phyloP scores from a whole-genome alignment of 495 filamentous ascomycete species.

The Viridothelium virens region DNA sequence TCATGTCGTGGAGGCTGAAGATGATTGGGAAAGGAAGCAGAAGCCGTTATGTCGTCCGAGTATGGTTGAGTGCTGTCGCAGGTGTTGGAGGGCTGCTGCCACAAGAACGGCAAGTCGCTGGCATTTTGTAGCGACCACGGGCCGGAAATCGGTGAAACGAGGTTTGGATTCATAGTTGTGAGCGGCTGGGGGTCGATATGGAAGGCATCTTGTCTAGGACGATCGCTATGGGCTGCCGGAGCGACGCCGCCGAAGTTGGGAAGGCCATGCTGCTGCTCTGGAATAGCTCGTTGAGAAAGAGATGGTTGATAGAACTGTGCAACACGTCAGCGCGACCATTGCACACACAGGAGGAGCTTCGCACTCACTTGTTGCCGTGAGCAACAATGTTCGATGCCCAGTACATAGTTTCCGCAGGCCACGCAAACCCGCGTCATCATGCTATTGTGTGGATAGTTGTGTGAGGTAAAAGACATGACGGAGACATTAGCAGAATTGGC shows the following conservation, averaged over 20 bases:
- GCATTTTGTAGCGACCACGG: not conserved
- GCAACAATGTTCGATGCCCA: not conserved
- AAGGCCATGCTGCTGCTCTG: not conserved
- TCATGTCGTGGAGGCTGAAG: not conserved
- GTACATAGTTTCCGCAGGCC: not conserved
- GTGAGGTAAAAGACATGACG: not conserved
- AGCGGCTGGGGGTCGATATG: not conserved
- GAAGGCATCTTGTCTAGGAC: not conserved
- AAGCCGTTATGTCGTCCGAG: not conserved
- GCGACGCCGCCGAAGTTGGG: not conserved
- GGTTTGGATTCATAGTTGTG: not conserved
- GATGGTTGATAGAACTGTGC: not conserved
- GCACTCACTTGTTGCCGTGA: not conserved
- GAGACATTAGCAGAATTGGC: not conserved
- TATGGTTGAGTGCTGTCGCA: not conserved
- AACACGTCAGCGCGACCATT: not conserved
- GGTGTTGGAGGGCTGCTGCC: not conserved
- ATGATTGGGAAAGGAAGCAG: not conserved
- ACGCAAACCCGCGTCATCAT: not conserved
- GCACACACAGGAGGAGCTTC: not conserved
- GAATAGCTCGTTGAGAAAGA: not conserved
- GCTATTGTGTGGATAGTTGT: not conserved
- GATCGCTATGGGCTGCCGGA: not conserved
- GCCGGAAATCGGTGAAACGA: not conserved
- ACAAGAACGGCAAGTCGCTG: not conserved